Evolutionary conservation across 768 basidiomycete species (phyloP).

Genomic region (Amanita thiersii): DNA sequence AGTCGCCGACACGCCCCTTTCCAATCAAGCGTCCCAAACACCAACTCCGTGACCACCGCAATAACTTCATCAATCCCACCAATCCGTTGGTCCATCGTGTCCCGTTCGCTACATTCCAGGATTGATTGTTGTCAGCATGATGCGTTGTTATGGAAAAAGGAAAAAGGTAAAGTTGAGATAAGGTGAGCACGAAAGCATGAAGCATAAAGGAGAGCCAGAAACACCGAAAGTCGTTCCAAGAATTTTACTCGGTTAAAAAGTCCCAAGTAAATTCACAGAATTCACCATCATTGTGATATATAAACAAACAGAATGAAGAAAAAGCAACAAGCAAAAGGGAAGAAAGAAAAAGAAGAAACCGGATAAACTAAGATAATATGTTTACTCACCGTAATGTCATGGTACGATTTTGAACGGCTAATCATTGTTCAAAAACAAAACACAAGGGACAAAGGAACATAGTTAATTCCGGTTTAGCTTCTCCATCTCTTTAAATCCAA

Average conservation of each 20-base stretch:
- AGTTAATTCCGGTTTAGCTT: conserved; percentile 4
- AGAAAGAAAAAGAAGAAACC: background rate
- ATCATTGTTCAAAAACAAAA: conserved; percentile 5
- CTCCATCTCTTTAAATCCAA: too few species aligned
- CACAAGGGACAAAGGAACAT: too few species aligned
- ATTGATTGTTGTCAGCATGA: background rate
- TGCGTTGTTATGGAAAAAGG: too few species aligned
- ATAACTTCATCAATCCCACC: conserved; percentile 88
- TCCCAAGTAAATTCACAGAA: too few species aligned
- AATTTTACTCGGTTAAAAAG: too few species aligned
- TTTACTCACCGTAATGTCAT: conserved; percentile 82
- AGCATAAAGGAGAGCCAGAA: conserved; percentile 8
- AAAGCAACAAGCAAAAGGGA: background rate
- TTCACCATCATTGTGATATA: conserved; percentile 5
- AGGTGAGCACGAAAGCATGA: conserved; percentile 2
- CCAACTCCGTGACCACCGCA: conserved; percentile 68
- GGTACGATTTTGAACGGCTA: conserved; percentile 86
- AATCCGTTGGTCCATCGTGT: conserved; percentile 90
- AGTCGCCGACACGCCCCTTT: conserved; percentile 60
- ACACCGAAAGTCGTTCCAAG: conserved; percentile 7
- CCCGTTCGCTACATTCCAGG: conserved; percentile 93
- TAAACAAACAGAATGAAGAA: too few species aligned
- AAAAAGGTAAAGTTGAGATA: conserved; percentile 10
- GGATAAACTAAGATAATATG: background rate
- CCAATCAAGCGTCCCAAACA: conserved; percentile 74